A percentile compares a stretch with the other conserved stretches of the same genome.
Conservation (phyloP, 2,329 filamentous ascomycete genomes). For the Niveomyces coronatus region DNA sequence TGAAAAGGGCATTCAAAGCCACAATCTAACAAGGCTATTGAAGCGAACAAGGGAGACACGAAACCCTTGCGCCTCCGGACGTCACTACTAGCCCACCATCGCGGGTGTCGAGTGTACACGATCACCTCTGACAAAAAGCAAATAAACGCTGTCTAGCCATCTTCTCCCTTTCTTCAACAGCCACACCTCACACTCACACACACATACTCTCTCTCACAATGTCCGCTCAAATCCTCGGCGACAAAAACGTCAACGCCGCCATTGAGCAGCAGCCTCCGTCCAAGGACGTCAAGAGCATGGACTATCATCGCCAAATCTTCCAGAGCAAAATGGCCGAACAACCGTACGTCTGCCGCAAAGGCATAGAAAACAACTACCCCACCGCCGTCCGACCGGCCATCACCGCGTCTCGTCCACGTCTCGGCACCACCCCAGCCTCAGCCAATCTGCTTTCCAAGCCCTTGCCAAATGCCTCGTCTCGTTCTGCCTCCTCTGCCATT, state of each 20-base stretch:
- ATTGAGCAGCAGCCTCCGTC: slow-evolving; percentile 24
- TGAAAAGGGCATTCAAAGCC: too few species aligned
- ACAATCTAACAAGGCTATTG: too few species aligned
- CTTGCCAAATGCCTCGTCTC: slow-evolving; percentile 9
- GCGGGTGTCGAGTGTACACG: too few species aligned
- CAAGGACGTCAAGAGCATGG: slow-evolving; percentile 55
- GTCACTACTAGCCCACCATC: too few species aligned
- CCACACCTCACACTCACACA: not conserved
- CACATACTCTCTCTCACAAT: slow-evolving; percentile 45
- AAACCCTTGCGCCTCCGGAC: too few species aligned
- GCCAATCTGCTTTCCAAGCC: slow-evolving; percentile 1
- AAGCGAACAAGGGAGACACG: too few species aligned
- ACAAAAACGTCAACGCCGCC: slow-evolving; percentile 55
- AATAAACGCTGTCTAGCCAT: too few species aligned
- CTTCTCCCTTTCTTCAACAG: too few species aligned
- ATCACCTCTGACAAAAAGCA: too few species aligned
- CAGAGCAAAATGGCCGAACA: slow-evolving; percentile 60
- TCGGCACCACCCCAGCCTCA: not conserved
- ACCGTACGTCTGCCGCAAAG: slow-evolving; percentile 39
- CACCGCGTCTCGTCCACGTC: not conserved
- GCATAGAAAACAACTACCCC: not conserved
- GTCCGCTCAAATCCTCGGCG: slow-evolving; percentile 50
- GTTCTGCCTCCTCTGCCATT: not conserved
- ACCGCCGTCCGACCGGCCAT: not conserved
- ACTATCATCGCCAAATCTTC: slow-evolving; percentile 67